phyloP scores from a whole-genome alignment of 768 basidiomycete species.

The Melanogaster broomeanus region DNA sequence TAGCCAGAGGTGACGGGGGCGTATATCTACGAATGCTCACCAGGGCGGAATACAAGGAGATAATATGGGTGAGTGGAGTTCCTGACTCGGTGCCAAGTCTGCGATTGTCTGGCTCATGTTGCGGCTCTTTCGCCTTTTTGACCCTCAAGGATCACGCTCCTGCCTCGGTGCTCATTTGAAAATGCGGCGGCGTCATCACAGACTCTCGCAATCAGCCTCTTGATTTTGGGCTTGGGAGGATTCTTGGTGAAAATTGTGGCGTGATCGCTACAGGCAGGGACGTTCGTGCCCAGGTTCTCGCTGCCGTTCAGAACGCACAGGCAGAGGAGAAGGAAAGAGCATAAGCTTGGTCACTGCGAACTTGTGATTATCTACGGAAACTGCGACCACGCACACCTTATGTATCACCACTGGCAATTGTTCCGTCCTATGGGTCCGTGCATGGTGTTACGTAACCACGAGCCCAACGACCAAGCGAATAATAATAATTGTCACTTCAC shows the following conservation, averaged over 20 bases:
- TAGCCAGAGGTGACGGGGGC: slow-evolving; percentile 84
- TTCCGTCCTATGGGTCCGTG: too few relatives aligned
- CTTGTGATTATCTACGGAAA: background rate
- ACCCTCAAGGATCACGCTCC: slow-evolving; percentile 81
- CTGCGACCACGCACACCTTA: background rate
- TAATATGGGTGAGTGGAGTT: slow-evolving; percentile 76
- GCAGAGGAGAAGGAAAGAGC: slow-evolving; percentile 26
- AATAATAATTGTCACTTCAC: too few relatives aligned
- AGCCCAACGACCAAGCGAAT: too few relatives aligned
- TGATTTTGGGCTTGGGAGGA: slow-evolving; percentile 85
- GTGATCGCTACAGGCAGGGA: slow-evolving; percentile 81
- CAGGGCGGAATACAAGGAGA: slow-evolving; percentile 79
- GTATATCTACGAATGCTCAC: slow-evolving; percentile 82
- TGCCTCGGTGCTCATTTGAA: slow-evolving; percentile 79
- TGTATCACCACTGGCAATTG: background rate
- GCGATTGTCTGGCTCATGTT: background rate
- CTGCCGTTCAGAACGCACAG: slow-evolving; percentile 67
- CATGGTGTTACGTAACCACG: too few relatives aligned
- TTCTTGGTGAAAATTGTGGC: slow-evolving; percentile 84
- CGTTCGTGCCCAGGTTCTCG: slow-evolving; percentile 67
- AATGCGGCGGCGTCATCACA: slow-evolving; percentile 87
- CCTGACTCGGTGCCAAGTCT: too few relatives aligned
- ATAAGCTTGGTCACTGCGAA: background rate
- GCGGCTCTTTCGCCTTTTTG: too few relatives aligned
- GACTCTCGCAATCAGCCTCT: slow-evolving; percentile 79